These are phyloP conservation scores for Pleurotus tuoliensis DNA, from an alignment of 768 basidiomycete genomes.

Conservation along the genomic window DNA sequence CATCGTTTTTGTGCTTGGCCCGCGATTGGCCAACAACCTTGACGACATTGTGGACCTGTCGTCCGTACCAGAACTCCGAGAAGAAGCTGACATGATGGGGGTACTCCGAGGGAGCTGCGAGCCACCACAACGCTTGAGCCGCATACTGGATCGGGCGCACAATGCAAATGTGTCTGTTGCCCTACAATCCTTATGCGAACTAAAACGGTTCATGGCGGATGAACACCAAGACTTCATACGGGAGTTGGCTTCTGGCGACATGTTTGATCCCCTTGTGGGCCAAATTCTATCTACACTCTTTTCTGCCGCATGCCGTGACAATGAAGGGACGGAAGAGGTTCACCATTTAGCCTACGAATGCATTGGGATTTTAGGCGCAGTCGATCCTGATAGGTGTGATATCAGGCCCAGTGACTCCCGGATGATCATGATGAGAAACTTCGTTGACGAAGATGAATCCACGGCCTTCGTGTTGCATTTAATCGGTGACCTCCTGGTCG, in stretches of 20 bases:
- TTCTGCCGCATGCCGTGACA: constrained; percentile 70
- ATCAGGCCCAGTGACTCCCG: constrained; percentile 51
- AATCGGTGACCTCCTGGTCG: constrained; percentile 80
- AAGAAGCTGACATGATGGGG: constrained; percentile 38
- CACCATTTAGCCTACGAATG: constrained; percentile 81
- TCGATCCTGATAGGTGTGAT: constrained; percentile 92
- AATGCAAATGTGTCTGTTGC: constrained; percentile 83
- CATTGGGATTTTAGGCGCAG: constrained; percentile 86
- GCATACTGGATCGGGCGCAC: constrained; percentile 67
- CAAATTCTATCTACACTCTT: constrained; percentile 65
- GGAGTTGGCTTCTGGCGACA: constrained; percentile 74
- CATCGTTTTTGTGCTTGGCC: constrained; percentile 61
- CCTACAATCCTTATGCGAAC: constrained; percentile 68
- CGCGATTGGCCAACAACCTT: constrained; percentile 50
- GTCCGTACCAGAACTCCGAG: constrained; percentile 60
- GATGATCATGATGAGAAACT: constrained; percentile 78
- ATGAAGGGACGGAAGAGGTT: constrained; percentile 65
- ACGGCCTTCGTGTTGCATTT: constrained; percentile 80
- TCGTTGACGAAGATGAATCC: constrained; percentile 73
- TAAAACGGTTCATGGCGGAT: constrained; percentile 59
- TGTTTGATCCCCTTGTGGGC: constrained; percentile 76
- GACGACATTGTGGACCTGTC: constrained; percentile 81
- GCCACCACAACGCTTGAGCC: constrained; percentile 50
- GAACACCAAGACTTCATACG: constrained; percentile 51
- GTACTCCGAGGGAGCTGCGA: constrained; percentile 45